Evolutionary conservation across 2,329 filamentous ascomycete genomes (phyloP).

Genomic region (Magnaporthales sp.): DNA sequence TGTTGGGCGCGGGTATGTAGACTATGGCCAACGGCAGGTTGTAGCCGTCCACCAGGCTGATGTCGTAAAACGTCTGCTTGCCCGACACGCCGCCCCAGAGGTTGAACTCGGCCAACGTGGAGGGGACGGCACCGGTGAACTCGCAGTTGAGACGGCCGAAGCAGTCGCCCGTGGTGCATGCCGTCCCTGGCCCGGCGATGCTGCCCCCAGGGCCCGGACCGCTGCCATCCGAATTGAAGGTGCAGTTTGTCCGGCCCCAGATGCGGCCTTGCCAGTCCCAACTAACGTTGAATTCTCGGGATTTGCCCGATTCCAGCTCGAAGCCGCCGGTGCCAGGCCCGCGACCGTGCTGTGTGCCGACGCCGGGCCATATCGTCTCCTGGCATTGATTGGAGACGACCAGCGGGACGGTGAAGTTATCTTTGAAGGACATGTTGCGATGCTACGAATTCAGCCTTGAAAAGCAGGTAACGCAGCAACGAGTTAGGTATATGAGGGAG

Average conservation of each 20-base stretch:
- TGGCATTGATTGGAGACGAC: conserved; percentile 64
- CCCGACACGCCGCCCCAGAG: conserved; percentile 54
- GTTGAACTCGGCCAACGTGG: conserved; percentile 74
- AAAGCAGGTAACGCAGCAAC: not conserved
- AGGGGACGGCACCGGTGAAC: conserved; percentile 61
- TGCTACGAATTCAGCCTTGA: not conserved
- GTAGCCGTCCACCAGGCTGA: conserved; percentile 79
- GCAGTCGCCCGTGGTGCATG: conserved; percentile 72
- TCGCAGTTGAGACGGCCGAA: conserved; percentile 60
- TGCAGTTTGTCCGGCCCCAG: conserved; percentile 81
- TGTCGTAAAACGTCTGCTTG: conserved; percentile 70
- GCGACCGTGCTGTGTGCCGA: conserved; percentile 63
- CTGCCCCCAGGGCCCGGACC: conserved; percentile 24
- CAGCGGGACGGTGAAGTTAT: conserved; percentile 40
- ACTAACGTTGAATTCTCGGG: conserved; percentile 54
- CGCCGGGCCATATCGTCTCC: conserved; percentile 66
- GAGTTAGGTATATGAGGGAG: not conserved
- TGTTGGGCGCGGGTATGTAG: conserved; percentile 52
- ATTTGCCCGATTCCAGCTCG: conserved; percentile 49
- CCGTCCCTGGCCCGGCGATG: conserved; percentile 35
- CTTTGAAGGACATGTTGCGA: conserved; percentile 3
- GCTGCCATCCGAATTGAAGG: conserved; percentile 57
- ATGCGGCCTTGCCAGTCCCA: conserved; percentile 72
- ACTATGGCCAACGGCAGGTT: conserved; percentile 63
- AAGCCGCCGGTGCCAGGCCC: conserved; percentile 63